These are phyloP conservation scores for Ophidiomyces ophidiicola DNA, from an alignment of 2,329 filamentous ascomycete genomes.

Conservation along the genomic window DNA sequence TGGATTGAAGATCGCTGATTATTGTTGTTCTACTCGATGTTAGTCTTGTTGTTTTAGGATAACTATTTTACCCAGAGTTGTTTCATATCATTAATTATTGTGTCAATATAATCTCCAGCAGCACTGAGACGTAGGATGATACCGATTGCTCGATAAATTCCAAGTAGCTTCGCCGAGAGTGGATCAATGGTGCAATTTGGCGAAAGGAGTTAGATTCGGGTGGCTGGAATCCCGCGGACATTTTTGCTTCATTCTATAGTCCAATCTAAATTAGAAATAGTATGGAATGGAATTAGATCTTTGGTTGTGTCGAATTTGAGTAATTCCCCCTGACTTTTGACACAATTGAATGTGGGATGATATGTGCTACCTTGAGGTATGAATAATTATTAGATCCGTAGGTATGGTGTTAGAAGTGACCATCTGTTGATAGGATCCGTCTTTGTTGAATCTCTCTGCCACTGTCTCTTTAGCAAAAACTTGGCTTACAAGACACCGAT, in stretches of 20 bases:
- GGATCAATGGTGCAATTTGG: slow-evolving; percentile 22
- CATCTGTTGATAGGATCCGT: slow-evolving; percentile 15
- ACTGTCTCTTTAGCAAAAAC: slow-evolving; percentile 15
- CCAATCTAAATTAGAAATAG: not conserved
- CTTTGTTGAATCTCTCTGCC: slow-evolving; percentile 10
- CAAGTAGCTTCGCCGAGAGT: slow-evolving; percentile 17
- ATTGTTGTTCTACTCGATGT: no score
- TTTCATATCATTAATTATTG: slow-evolving; percentile 20
- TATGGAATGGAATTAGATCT: slow-evolving; percentile 1
- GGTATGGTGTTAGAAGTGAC: slow-evolving; percentile 14
- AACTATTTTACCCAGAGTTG: slow-evolving; percentile 14
- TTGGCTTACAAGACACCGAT: slow-evolving; percentile 16
- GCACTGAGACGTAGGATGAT: slow-evolving; percentile 18
- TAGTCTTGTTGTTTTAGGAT: no score
- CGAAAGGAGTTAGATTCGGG: slow-evolving; percentile 16
- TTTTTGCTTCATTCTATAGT: slow-evolving; percentile 18
- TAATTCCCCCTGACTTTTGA: not conserved
- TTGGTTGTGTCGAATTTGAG: slow-evolving; percentile 1
- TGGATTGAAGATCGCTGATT: no score
- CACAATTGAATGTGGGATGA: slow-evolving; percentile 18
- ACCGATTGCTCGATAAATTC: slow-evolving; percentile 15
- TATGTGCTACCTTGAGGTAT: slow-evolving; percentile 17
- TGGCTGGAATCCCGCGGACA: slow-evolving; percentile 21
- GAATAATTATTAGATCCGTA: slow-evolving; percentile 8
- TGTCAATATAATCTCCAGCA: slow-evolving; percentile 17